Evolutionary conservation across 1,139 yeast species (phyloP), one percentile per base, ranked within the genome.

Genomic region (Suhomyces taliae): DNA sequence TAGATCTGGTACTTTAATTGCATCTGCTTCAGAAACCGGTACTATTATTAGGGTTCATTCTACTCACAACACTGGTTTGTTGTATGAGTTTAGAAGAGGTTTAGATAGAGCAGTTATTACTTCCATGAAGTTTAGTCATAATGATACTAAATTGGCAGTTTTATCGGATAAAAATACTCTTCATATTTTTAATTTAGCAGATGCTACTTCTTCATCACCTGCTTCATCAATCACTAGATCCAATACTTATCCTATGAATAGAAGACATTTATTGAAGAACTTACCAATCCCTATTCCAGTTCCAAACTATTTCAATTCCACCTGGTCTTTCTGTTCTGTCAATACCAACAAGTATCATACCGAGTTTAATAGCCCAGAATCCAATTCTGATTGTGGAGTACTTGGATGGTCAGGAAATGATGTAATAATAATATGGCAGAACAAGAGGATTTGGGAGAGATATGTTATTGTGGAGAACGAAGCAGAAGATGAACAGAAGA

Each of bases 241-340:
- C 43, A 29, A 35, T 14, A 33, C 50, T 5, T 39, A 41, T 8
- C 62, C 60, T 4, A 48, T 50, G 38, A 84, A 88, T 61, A 78
- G 89, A 50, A 81, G 82, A 27, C 97, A 90, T 64, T 59, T 88
- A 26, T 72, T 91, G 43, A 79, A 81, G 40, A 79, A 76, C 48
- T 56, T 88, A n/a, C 90, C 93, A 2, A 66, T 86, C 8, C 78
- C 88, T 24, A 63, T 74, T 11, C 74, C 76, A 51, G 70, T 81
- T 44, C 90, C 93, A 27, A 75, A 79, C 43, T 91, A 91, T 64
- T 87, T 91, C 66, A 81, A 86, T 47, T 85, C 95, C 1, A 85
- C 87, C 11, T 91, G 97, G 98, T 85, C 95, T 40, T 88, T 87
- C 68, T 90, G 90, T 43, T 85, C 91, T 0, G 74, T 82, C n/a